Conservation (phyloP, 1,284 basidiomycete species). For the Fomitiporia mediterranea region DNA sequence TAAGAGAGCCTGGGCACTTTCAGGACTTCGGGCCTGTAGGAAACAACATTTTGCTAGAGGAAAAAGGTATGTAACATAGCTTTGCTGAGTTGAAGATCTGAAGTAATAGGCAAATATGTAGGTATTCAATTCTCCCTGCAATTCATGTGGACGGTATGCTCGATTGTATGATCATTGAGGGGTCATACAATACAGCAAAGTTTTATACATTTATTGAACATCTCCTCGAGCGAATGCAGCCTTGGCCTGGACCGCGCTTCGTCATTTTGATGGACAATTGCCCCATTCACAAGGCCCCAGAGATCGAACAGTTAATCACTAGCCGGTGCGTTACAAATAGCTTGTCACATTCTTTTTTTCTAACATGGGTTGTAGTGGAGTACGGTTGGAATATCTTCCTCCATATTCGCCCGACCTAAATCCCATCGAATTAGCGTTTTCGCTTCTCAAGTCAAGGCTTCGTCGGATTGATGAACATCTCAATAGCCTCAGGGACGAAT, state of each 20-base stretch:
- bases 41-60: too few relatives aligned
- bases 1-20: too few relatives aligned
- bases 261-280: conserved; percentile 36
- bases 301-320: neutral
- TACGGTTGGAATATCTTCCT: too few relatives aligned
- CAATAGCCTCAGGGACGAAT: too few relatives aligned
- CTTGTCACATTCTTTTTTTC: too few relatives aligned
- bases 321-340: neutral
- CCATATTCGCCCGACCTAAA: conserved; percentile 25
- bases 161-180: conserved; percentile 23
- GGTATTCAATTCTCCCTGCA: conserved; percentile 34
- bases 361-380: too few relatives aligned
- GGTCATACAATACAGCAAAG: conserved; percentile 24
- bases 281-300: conserved; percentile 27
- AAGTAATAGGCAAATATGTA: too few relatives aligned
- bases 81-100: too few relatives aligned
- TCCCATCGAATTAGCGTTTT: conserved; percentile 23
- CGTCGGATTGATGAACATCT: too few relatives aligned
- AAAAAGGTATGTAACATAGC: too few relatives aligned
- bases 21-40: too few relatives aligned
- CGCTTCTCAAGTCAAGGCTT: conserved; percentile 17
- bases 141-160: conserved; percentile 29
- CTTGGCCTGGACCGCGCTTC: conserved; percentile 26
- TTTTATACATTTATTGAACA: conserved; percentile 30
- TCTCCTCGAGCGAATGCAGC: conserved; percentile 30